phyloP scores from a whole-genome alignment of 83 land plant species.

The Picea abies region DNA sequence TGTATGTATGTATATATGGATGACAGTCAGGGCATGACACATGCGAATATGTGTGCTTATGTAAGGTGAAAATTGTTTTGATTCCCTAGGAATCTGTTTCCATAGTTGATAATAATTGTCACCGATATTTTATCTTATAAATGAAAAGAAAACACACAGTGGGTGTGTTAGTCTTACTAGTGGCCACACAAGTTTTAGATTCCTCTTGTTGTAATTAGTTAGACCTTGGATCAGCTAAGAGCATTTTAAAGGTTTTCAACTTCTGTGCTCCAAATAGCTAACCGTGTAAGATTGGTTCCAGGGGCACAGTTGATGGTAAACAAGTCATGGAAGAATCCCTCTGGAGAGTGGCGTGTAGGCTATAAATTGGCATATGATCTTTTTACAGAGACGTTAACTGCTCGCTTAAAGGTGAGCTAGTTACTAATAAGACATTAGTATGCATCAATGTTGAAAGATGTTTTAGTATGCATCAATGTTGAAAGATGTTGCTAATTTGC shows the following conservation, averaged over 20 bases:
- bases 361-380: conserved; percentile 79
- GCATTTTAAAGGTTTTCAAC: background rate
- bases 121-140: background rate
- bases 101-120: background rate
- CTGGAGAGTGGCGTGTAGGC: conserved; percentile 98
- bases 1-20: background rate
- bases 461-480: background rate
- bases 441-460: background rate
- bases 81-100: background rate
- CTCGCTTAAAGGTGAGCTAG: conserved; percentile 78
- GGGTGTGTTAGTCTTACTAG: background rate
- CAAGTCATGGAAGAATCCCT: conserved; percentile 88
- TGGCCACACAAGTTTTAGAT: background rate
- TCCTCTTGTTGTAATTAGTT: conserved; percentile 3
- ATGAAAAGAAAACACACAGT: background rate
- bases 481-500: background rate
- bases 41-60: background rate
- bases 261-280: background rate
- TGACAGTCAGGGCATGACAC: background rate
- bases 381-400: conserved; percentile 71
- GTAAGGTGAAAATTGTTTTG: background rate
- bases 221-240: background rate
- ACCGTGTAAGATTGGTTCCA: conserved; percentile 12
- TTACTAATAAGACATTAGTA: background rate
- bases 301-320: conserved; percentile 71